A percentile compares a stretch with the other conserved stretches of the same genome.
Evolutionary conservation across 768 basidiomycete species (phyloP).

Genomic region (Sporobolomyces roseus): DNA sequence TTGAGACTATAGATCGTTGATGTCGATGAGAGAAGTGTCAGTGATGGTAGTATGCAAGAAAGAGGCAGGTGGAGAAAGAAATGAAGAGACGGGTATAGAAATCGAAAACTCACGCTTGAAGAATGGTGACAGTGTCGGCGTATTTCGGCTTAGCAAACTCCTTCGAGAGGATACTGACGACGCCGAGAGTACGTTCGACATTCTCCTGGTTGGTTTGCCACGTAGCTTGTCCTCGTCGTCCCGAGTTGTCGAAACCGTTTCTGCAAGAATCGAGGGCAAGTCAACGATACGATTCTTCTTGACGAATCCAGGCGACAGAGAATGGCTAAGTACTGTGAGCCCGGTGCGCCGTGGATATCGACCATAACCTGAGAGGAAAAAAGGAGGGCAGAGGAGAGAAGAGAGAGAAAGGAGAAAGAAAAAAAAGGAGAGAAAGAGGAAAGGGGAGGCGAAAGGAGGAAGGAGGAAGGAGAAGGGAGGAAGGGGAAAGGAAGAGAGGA

Average conservation of each 20-base stretch:
- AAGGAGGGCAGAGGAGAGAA: too few species aligned
- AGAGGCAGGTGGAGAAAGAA: background rate
- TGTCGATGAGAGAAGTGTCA: too few species aligned
- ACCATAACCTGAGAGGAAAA: too few species aligned
- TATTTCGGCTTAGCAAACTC: slow-evolving; percentile 27
- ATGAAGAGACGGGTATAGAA: background rate
- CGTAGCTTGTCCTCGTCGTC: slow-evolving; percentile 1
- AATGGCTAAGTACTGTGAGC: background rate
- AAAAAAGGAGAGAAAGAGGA: too few species aligned
- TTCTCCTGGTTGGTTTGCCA: slow-evolving; percentile 29
- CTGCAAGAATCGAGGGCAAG: too few species aligned
- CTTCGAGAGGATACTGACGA: slow-evolving; percentile 11
- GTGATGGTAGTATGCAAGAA: too few species aligned
- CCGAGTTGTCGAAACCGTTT: slow-evolving; percentile 40
- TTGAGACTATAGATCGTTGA: slow-evolving; percentile 22
- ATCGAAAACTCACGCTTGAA: slow-evolving; percentile 8
- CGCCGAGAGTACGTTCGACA: slow-evolving; percentile 19
- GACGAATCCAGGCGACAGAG: background rate
- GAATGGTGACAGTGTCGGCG: slow-evolving; percentile 17
- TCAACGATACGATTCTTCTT: too few species aligned
- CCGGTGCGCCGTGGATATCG: slow-evolving; percentile 39
- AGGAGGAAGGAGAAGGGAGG: too few species aligned
- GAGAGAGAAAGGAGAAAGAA: too few species aligned
- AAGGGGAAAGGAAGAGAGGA: too few species aligned
- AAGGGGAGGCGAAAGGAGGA: too few species aligned